phyloP scores from a whole-genome alignment of 1,284 basidiomycete species.

The Ganoderma meredithae region DNA sequence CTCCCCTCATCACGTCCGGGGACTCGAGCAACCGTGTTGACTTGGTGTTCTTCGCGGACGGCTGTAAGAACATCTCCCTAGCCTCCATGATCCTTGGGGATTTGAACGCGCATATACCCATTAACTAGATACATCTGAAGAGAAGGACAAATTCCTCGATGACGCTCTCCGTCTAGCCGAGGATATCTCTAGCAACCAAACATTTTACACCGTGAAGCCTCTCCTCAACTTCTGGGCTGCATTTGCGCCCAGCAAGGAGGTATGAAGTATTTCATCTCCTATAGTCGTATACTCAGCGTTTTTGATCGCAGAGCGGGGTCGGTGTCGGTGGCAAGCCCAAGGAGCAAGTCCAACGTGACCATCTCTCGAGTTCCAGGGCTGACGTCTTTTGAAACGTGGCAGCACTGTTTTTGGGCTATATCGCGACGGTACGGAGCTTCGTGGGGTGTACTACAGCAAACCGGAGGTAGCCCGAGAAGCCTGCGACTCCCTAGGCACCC shows the following conservation, averaged over 20 bases:
- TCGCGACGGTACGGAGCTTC: constrained; percentile 79
- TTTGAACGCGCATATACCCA: not conserved
- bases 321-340: constrained; percentile 75
- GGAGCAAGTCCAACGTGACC: constrained; percentile 50
- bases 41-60: constrained; percentile 84
- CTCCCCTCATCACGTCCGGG: constrained; percentile 69
- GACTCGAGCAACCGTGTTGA: constrained; percentile 71
- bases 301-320: constrained; percentile 68
- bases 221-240: constrained; percentile 87
- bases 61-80: constrained; percentile 61
- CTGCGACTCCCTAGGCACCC: constrained; percentile 67
- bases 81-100: not conserved
- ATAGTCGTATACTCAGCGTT: constrained; percentile 10
- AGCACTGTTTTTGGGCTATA: constrained; percentile 84
- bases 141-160: constrained; percentile 70
- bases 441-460: constrained; percentile 79
- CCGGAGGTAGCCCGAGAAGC: constrained; percentile 73
- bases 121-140: constrained; percentile 61
- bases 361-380: constrained; percentile 3
- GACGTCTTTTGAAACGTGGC: constrained; percentile 2
- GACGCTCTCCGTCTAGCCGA: constrained; percentile 74
- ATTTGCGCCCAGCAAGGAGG: constrained; percentile 78
- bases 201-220: constrained; percentile 79
- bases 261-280: constrained; percentile 33
- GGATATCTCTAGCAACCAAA: constrained; percentile 77